Conservation (phyloP, 192 early-diverging fungal species). For the Umbelopsis isabellina region DNA sequence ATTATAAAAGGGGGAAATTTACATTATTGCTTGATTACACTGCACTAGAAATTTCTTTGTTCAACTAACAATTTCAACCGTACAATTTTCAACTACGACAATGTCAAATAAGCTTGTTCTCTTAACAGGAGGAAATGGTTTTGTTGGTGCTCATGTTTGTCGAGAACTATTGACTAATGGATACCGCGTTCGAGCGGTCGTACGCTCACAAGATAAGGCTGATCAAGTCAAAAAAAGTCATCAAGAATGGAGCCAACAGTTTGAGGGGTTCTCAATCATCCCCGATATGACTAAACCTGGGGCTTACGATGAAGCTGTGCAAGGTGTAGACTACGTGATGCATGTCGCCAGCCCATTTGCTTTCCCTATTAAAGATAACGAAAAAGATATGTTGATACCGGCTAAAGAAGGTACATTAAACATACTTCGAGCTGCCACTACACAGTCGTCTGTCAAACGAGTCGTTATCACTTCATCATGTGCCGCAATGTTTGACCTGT, state of each 20-base stretch:
- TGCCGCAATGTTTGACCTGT: not conserved
- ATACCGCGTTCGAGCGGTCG: not conserved
- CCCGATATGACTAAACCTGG: not conserved
- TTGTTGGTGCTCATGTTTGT: conserved; percentile 24
- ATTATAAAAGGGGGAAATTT: too few relatives aligned
- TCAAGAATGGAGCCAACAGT: not conserved
- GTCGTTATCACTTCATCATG: conserved; percentile 14
- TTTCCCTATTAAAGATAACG: not conserved
- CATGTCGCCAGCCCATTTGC: conserved; percentile 14
- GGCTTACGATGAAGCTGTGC: not conserved
- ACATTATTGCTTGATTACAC: too few relatives aligned
- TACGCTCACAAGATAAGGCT: not conserved
- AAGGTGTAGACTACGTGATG: conserved; percentile 12
- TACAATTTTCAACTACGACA: not conserved
- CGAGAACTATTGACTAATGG: conserved; percentile 6
- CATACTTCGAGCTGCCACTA: not conserved
- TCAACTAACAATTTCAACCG: not conserved
- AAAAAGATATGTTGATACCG: conserved; percentile 5
- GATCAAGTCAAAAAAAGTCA: not conserved
- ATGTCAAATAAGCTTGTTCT: conserved; percentile 6
- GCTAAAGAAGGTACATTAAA: conserved; percentile 13
- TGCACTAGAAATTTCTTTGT: not conserved
- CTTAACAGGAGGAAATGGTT: not conserved
- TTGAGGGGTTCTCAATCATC: not conserved
- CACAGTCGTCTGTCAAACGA: conserved; percentile 1